phyloP scores from a whole-genome alignment of 495 filamentous ascomycete species.

The Astrothelium subdiscretum region DNA sequence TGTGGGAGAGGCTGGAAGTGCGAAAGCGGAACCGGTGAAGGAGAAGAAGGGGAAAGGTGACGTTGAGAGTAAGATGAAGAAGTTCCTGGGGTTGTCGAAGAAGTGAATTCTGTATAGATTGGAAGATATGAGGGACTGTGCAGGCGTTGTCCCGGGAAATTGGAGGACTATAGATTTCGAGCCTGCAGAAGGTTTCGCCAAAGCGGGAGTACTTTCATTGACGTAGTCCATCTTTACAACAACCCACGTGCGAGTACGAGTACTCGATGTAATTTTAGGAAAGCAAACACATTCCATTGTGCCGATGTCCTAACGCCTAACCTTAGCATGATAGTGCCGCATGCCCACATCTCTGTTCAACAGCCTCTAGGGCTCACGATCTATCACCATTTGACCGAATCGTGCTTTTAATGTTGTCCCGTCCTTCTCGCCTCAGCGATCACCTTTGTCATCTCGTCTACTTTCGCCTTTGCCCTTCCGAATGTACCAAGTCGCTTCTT shows the following conservation, averaged over 20 bases:
- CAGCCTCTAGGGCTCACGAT: no score
- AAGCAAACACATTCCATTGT: not conserved
- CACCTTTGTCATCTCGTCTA: conserved; percentile 92
- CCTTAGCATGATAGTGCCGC: not conserved
- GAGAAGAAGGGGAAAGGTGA: conserved; percentile 21
- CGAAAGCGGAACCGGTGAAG: conserved; percentile 29
- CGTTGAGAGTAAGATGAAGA: conserved; percentile 37
- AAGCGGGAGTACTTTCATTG: no score
- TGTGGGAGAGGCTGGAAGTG: conserved; percentile 21
- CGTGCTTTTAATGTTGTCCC: conserved; percentile 42
- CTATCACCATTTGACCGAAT: no score
- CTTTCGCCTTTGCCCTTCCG: conserved; percentile 95
- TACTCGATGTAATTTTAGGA: no score
- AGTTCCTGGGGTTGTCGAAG: conserved; percentile 25
- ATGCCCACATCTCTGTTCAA: no score
- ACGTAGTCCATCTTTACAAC: no score
- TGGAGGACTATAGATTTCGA: no score
- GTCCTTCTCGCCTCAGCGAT: conserved; percentile 89
- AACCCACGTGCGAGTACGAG: no score
- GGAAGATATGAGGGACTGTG: not conserved
- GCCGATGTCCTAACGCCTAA: not conserved
- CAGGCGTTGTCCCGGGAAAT: not conserved
- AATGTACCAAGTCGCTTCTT: conserved; percentile 99
- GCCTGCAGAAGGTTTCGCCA: no score
- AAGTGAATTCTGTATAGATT: conserved; percentile 12